phyloP scores from a whole-genome alignment of 2,329 filamentous ascomycete genomes.

The Trichoderma arundinaceum region DNA sequence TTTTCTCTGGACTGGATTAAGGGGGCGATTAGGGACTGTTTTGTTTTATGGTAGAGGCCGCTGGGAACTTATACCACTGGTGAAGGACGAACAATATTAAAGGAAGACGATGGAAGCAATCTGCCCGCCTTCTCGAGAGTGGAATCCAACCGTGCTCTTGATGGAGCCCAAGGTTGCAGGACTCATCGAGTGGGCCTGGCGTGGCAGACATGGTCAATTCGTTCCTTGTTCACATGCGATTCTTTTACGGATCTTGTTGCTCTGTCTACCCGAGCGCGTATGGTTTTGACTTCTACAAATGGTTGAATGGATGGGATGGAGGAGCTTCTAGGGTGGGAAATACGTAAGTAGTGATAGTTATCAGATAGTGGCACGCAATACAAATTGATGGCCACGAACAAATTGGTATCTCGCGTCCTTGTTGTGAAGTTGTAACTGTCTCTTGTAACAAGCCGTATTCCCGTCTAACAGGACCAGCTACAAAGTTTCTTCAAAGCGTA shows the following conservation, averaged over 20 bases:
- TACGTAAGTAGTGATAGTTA: slow-evolving; percentile 40
- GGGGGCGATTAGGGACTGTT: slow-evolving; percentile 21
- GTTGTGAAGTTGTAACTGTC: too few relatives aligned
- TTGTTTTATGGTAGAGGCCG: slow-evolving; percentile 20
- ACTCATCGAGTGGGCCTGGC: slow-evolving; percentile 29
- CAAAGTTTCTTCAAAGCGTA: too few relatives aligned
- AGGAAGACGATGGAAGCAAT: not conserved
- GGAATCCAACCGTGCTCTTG: slow-evolving; percentile 17
- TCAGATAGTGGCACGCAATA: slow-evolving; percentile 41
- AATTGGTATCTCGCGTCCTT: too few relatives aligned
- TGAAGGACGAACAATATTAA: slow-evolving; percentile 9
- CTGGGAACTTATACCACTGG: slow-evolving; percentile 10
- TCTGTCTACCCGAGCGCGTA: slow-evolving; percentile 24
- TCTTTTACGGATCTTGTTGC: slow-evolving; percentile 11
- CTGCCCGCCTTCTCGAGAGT: slow-evolving; percentile 29
- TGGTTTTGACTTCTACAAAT: slow-evolving; percentile 19
- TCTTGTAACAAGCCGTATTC: too few relatives aligned
- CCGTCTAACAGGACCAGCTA: too few relatives aligned
- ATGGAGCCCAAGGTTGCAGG: slow-evolving; percentile 13
- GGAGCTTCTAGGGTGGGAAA: slow-evolving; percentile 17
- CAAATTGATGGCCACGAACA: slow-evolving; percentile 36
- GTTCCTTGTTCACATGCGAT: slow-evolving; percentile 5
- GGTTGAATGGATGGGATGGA: slow-evolving; percentile 18
- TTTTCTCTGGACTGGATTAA: slow-evolving; percentile 40
- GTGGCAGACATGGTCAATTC: slow-evolving; percentile 18